Conservation (phyloP, 1,139 yeast species). For the Hansenula lynferdii region DNA sequence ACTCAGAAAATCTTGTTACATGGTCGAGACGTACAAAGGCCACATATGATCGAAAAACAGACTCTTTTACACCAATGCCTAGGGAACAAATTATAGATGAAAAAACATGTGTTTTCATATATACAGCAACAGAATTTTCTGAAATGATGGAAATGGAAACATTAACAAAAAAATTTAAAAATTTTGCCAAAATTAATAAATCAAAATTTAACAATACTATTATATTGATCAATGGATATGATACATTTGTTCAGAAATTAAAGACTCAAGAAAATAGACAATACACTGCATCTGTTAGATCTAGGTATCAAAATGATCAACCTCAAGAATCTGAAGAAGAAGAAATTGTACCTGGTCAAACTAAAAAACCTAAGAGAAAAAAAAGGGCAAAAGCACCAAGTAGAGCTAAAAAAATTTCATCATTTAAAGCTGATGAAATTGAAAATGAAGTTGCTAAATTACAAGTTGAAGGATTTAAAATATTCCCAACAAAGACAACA, state of each 20-base stretch:
- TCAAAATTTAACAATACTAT: slow-evolving; percentile 19
- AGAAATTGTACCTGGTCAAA: slow-evolving; percentile 3
- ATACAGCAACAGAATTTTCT: slow-evolving; percentile 41
- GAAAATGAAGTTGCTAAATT: slow-evolving; percentile 30
- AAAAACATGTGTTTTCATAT: slow-evolving; percentile 36
- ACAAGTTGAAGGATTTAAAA: slow-evolving; percentile 40
- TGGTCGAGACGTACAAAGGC: slow-evolving; percentile 32
- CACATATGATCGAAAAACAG: slow-evolving; percentile 32
- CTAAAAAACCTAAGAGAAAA: slow-evolving; percentile 9
- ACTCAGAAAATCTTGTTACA: slow-evolving; percentile 25
- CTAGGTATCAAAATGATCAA: not conserved
- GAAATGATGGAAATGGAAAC: slow-evolving; percentile 28
- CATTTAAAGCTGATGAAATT: slow-evolving; percentile 22
- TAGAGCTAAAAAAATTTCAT: slow-evolving; percentile 10
- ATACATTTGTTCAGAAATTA: slow-evolving; percentile 38
- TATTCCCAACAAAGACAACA: slow-evolving; percentile 41
- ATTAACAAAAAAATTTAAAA: slow-evolving; percentile 18
- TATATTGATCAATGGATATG: slow-evolving; percentile 45
- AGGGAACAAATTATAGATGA: slow-evolving; percentile 37
- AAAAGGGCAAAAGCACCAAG: too few species aligned
- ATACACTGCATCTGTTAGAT: slow-evolving; percentile 37
- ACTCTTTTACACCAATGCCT: slow-evolving; percentile 48
- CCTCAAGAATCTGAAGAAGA: not conserved
- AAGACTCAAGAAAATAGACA: slow-evolving; percentile 40
- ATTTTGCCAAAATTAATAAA: slow-evolving; percentile 23